phyloP scores from a whole-genome alignment of 768 basidiomycete species.

The Mycena venus region DNA sequence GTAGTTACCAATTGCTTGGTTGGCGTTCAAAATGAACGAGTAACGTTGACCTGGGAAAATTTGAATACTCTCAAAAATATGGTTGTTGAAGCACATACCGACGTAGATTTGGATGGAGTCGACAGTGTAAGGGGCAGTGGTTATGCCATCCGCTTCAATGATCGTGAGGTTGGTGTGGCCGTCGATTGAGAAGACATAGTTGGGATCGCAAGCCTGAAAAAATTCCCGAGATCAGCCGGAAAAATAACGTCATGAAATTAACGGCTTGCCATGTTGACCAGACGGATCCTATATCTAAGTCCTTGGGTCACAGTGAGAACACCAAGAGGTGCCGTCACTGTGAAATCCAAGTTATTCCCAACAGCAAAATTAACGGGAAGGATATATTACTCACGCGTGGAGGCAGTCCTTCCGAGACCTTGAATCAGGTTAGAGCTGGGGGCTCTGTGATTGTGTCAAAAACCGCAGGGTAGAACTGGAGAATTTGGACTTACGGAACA shows the following conservation, averaged over 20 bases:
- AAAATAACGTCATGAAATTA: not conserved
- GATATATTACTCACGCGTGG: slow-evolving; percentile 33
- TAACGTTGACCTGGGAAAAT: slow-evolving; percentile 31
- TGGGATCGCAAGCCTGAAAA: slow-evolving; percentile 41
- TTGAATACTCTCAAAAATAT: not conserved
- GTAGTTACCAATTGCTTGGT: slow-evolving; percentile 55
- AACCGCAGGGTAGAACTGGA: not conserved
- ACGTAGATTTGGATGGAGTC: slow-evolving; percentile 56
- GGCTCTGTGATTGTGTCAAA: not conserved
- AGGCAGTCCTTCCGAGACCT: slow-evolving; percentile 54
- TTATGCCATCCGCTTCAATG: slow-evolving; percentile 60
- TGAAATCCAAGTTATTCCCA: not conserved
- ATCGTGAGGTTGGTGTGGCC: slow-evolving; percentile 45
- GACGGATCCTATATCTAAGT: slow-evolving; percentile 55
- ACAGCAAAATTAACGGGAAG: not conserved
- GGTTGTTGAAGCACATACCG: slow-evolving; percentile 24
- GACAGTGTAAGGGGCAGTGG: slow-evolving; percentile 46
- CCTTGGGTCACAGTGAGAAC: slow-evolving; percentile 55
- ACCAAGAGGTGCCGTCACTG: slow-evolving; percentile 45
- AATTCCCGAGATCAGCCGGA: not conserved
- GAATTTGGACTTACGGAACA: not conserved
- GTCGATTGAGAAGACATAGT: slow-evolving; percentile 48
- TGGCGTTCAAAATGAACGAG: slow-evolving; percentile 44
- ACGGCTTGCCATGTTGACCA: slow-evolving; percentile 35
- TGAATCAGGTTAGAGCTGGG: slow-evolving; percentile 60